Percentiles rank a stretch among this genome's conserved stretches.
These are phyloP conservation scores for Nitzschia inconspicua DNA, from an alignment of 108 stramenopile species.

Conservation along the genomic window DNA sequence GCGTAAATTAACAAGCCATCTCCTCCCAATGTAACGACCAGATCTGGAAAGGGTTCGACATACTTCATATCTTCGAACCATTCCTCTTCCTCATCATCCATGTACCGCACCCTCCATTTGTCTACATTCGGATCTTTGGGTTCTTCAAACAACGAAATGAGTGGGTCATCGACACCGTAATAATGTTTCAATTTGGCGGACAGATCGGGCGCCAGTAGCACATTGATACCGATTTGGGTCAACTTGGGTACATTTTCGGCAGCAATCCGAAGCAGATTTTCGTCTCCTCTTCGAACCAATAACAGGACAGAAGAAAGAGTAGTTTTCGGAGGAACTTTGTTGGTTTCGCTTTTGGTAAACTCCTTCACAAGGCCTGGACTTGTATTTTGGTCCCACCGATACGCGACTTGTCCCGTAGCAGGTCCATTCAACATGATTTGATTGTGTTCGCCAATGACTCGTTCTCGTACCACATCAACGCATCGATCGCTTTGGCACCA, in stretches of 20 bases:
- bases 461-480: conserved; percentile 60
- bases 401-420: conserved; percentile 82
- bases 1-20: conserved; percentile 86
- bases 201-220: conserved; percentile 58
- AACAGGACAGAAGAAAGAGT: conserved; percentile 56
- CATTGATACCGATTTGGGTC: conserved; percentile 36
- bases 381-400: conserved; percentile 46
- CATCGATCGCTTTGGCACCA: conserved; percentile 65
- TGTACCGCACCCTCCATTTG: conserved; percentile 5
- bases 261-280: conserved; percentile 46
- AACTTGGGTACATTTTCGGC: conserved; percentile 57
- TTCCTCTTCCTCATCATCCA: conserved; percentile 21
- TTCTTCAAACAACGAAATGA: conserved; percentile 67
- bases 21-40: conserved; percentile 78
- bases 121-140: conserved; percentile 10
- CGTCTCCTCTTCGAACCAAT: conserved; percentile 66
- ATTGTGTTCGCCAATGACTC: conserved; percentile 71
- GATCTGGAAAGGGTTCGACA: conserved; percentile 43
- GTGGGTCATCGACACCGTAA: conserved; percentile 43
- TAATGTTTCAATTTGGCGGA: conserved; percentile 55
- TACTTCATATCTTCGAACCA: conserved; percentile 13
- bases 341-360: not conserved
- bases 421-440: conserved; percentile 72
- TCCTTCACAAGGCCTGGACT: not conserved
- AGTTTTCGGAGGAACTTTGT: not conserved